phyloP scores from a whole-genome alignment of 768 basidiomycete genomes.

The Pulveroboletus ravenelii region DNA sequence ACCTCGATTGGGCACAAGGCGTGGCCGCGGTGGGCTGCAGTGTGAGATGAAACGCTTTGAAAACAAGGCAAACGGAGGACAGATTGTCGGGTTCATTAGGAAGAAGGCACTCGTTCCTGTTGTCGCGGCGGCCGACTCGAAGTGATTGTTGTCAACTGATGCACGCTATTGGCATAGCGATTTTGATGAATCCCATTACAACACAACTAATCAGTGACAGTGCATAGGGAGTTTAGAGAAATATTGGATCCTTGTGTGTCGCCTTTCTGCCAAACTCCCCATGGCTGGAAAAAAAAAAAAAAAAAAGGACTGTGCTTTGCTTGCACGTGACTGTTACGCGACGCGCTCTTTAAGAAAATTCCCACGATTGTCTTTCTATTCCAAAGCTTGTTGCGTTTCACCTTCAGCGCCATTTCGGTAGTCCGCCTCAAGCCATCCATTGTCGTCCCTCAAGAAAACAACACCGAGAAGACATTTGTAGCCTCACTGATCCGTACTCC shows the following conservation, averaged over 20 bases:
- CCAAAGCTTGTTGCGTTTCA: slow-evolving; percentile 26
- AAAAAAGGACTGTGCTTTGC: slow-evolving; percentile 13
- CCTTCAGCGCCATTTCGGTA: slow-evolving; percentile 23
- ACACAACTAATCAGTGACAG: background rate
- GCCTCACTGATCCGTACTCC: slow-evolving; percentile 14
- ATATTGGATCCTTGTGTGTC: background rate
- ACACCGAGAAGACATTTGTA: slow-evolving; percentile 4
- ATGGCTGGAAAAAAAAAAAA: too few relatives aligned
- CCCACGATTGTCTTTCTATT: slow-evolving; percentile 26
- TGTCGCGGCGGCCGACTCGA: background rate
- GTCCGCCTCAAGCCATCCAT: slow-evolving; percentile 12
- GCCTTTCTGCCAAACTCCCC: background rate
- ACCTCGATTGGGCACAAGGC: background rate
- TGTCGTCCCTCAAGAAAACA: slow-evolving; percentile 15
- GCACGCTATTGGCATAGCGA: background rate
- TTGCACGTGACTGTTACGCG: slow-evolving; percentile 36
- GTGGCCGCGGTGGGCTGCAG: background rate
- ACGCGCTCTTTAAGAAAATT: slow-evolving; percentile 35
- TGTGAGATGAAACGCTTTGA: slow-evolving; percentile 4
- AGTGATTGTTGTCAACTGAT: background rate
- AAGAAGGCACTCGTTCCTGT: background rate
- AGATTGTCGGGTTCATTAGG: background rate
- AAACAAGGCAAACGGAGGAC: background rate
- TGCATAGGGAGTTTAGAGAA: background rate
- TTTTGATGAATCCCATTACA: background rate